These are phyloP conservation scores for Mycena rebaudengoi DNA, from an alignment of 768 basidiomycete genomes.

Conservation along the genomic window DNA sequence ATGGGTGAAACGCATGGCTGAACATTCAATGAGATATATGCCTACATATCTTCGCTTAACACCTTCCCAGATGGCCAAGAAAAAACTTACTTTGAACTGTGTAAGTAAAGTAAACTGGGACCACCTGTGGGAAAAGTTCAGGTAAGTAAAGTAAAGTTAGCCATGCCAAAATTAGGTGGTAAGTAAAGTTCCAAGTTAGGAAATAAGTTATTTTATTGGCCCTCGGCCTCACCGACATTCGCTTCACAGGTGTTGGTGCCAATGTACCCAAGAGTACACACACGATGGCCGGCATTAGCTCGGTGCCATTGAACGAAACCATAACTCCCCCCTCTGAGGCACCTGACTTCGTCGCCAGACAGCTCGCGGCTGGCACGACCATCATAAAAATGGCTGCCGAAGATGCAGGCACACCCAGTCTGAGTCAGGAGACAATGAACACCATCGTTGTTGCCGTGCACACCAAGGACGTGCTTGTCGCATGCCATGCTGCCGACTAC, in stretches of 20 bases:
- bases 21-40: no score
- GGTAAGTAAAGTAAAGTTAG: no score
- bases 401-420: no score
- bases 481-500: slow-evolving; percentile 9
- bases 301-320: neutral
- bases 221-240: slow-evolving; percentile 11
- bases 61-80: no score
- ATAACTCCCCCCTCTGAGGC: slow-evolving; percentile 3
- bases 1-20: no score
- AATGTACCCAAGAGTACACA: slow-evolving; percentile 1
- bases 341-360: slow-evolving; percentile 3
- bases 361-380: slow-evolving; percentile 4
- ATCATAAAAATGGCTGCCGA: slow-evolving; percentile 16
- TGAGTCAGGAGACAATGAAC: slow-evolving; percentile 12
- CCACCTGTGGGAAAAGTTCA: no score
- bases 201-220: no score
- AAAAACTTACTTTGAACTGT: no score
- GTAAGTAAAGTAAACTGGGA: no score
- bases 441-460: slow-evolving; percentile 1
- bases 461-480: neutral
- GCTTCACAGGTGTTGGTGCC: neutral
- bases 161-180: no score
- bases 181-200: no score
- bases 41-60: no score
- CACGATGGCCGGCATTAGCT: neutral